A percentile compares a stretch with the other conserved stretches of the same genome.
These are phyloP conservation scores for Brassica cretica DNA, from an alignment of 345 rosid genomes.

Conservation along the genomic window DNA sequence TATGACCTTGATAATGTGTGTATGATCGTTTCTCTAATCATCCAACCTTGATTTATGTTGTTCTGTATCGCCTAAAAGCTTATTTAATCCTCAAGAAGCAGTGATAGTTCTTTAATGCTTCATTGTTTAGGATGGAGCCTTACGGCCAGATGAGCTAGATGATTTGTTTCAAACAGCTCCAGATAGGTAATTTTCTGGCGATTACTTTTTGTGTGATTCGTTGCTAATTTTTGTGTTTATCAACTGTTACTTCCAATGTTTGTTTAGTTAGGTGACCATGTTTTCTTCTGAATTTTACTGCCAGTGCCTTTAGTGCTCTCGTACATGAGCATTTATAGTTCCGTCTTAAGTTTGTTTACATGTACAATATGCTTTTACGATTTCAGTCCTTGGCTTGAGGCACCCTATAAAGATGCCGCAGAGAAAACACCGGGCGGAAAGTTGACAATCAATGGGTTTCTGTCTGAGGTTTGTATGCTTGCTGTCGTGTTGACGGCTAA, in stretches of 20 bases:
- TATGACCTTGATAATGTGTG: constrained; percentile 72
- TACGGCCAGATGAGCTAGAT: constrained; percentile 60
- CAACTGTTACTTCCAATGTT: constrained; percentile 9
- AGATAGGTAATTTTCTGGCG: constrained; percentile 50
- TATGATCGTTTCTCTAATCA: constrained; percentile 25
- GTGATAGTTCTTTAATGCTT: constrained; percentile 18
- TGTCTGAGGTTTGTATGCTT: constrained; percentile 61
- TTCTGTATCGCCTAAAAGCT: constrained; percentile 3
- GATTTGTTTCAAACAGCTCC: constrained; percentile 81
- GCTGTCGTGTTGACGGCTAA: background rate
- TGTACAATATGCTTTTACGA: constrained; percentile 27
- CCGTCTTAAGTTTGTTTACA: constrained; percentile 19
- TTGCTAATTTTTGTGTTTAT: constrained; percentile 8
- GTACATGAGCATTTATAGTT: constrained; percentile 1
- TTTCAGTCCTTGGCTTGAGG: constrained; percentile 73
- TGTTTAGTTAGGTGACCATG: constrained; percentile 25
- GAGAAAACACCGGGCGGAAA: constrained; percentile 65
- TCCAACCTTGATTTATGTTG: background rate
- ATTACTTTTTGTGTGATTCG: constrained; percentile 5
- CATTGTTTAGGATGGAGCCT: constrained; percentile 65
- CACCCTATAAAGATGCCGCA: constrained; percentile 64
- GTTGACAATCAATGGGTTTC: constrained; percentile 65
- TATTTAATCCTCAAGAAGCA: constrained; percentile 17
- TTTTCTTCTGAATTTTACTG: constrained; percentile 8
- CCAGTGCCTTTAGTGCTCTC: constrained; percentile 14